Evolutionary conservation across 208 protist species (phyloP), one percentile per base, ranked within the genome.

Genomic region (Leishmania major): DNA sequence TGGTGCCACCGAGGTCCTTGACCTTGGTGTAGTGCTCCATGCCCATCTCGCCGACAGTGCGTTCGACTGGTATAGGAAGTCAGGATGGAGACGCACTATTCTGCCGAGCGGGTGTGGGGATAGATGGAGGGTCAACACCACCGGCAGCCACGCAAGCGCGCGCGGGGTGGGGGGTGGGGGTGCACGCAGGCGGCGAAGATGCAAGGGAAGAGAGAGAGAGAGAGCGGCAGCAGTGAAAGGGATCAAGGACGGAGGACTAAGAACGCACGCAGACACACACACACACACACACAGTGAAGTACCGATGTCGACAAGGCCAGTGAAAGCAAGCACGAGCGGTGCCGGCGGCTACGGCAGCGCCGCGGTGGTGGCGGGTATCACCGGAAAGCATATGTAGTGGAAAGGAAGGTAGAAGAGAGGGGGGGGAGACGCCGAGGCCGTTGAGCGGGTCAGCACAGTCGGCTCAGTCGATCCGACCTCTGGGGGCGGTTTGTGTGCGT

Each of bases 21-120:
- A 96, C 76, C 71, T 91, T 91, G n/a, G 66, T 81, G 88, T 96
- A 97, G 85, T 96, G 93, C 66, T 97, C 92, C 90, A 96, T 95
- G 49, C 93, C 93, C 93, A 96, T 96, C 77, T 1, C 69, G 28
- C 25, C 8, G 64, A 45, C 45, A 31, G 40, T 28, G 47, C 25
- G 31, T 10, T 51, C 45, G 43, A 74, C 8, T 51, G 25, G 28
- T 28, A 28, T 51, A 11, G 25, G 8, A 28, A 19, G 15, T 64
- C 10, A 72, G 19, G 13, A 72, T 28, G 40, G 8, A 43, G 15
- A 28, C 22, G 22, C 25, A 22, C 25, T 72, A 25, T 72, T 47
- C 35, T 71, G 66, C 66, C 35, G 13, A 15, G 19, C 8, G 19
- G 64, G 35, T 22, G 31, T 25, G 15, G 64, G 19, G 64, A 43